A percentile compares a stretch with the other conserved stretches of the same genome.
Evolutionary conservation across 1,139 yeast species (phyloP).

Genomic region (Scheffersomyces cryptocercus): DNA sequence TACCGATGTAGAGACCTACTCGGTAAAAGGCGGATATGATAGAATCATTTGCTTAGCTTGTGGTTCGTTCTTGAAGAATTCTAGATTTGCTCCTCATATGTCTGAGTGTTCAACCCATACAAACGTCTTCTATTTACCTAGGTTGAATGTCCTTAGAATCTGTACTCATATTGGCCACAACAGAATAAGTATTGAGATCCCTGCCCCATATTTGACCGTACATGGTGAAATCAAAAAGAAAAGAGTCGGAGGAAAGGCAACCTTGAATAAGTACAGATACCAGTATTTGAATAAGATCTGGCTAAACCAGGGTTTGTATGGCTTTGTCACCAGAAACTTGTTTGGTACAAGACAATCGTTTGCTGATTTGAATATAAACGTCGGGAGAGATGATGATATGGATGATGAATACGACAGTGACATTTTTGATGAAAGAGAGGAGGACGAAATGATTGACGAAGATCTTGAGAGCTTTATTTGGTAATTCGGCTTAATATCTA

Average conservation of each 20-base stretch:
- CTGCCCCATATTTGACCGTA: conserved; percentile 68
- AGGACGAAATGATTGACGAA: conserved; percentile 3
- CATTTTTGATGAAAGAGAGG: conserved; percentile 1
- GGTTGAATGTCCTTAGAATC: conserved; percentile 35
- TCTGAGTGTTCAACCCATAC: conserved; percentile 25
- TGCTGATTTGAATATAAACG: conserved; percentile 6
- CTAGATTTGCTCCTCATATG: conserved; percentile 23
- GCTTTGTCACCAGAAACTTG: conserved; percentile 35
- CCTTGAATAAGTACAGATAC: conserved; percentile 52
- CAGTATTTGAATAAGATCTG: conserved; percentile 57
- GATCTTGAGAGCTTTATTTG: neutral
- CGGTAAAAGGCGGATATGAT: conserved; percentile 21
- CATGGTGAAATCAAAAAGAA: conserved; percentile 72
- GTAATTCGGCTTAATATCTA: neutral
- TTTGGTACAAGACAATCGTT: conserved; percentile 23
- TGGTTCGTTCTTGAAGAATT: conserved; percentile 21
- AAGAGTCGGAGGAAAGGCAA: conserved; percentile 56
- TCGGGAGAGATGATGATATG: conserved; percentile 6
- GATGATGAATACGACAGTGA: conserved; percentile 6
- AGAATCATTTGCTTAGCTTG: conserved; percentile 36
- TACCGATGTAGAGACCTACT: conserved; percentile 21
- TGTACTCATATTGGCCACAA: conserved; percentile 29
- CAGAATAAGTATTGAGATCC: conserved; percentile 33
- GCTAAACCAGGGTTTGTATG: conserved; percentile 54
- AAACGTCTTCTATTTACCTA: conserved; percentile 49